These are phyloP conservation scores for Aristolochia californica DNA, from an alignment of 164 flowering plant genomes.

Conservation along the genomic window DNA sequence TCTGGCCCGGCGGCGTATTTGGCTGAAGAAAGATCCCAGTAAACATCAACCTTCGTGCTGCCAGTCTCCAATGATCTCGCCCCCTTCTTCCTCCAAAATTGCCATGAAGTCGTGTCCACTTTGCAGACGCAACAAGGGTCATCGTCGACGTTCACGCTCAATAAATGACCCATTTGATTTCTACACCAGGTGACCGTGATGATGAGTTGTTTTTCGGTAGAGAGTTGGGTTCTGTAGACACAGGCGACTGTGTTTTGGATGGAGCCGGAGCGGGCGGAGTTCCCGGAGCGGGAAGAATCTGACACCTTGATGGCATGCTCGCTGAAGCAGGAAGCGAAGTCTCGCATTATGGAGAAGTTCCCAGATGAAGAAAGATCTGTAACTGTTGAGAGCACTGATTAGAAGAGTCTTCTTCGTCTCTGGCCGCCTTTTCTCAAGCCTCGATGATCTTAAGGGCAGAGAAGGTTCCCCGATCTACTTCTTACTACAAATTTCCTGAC, in stretches of 20 bases:
- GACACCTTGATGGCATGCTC: constrained; percentile 63
- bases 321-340: constrained; percentile 61
- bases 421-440: no score
- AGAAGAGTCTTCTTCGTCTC: no score
- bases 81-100: constrained; percentile 60
- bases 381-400: neutral
- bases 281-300: constrained; percentile 52
- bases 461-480: neutral
- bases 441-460: neutral
- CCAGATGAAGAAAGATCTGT: constrained; percentile 2
- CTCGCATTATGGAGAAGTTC: constrained; percentile 38
- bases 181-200: constrained; percentile 64
- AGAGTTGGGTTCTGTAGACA: constrained; percentile 41
- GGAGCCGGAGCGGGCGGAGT: constrained; percentile 29
- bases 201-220: constrained; percentile 34
- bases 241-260: constrained; percentile 48
- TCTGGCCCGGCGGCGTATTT: constrained; percentile 55
- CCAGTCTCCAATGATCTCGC: constrained; percentile 28
- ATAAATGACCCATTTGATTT: constrained; percentile 37
- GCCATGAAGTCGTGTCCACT: constrained; percentile 39
- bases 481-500: neutral
- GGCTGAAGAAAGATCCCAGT: constrained; percentile 72
- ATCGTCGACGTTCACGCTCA: constrained; percentile 38
- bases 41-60: constrained; percentile 31
- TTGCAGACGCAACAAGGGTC: constrained; percentile 28